Evolutionary conservation across 129 eudicot genomes (phyloP), one percentile per base, ranked within the genome.

Genomic region (Glebionis coronaria): DNA sequence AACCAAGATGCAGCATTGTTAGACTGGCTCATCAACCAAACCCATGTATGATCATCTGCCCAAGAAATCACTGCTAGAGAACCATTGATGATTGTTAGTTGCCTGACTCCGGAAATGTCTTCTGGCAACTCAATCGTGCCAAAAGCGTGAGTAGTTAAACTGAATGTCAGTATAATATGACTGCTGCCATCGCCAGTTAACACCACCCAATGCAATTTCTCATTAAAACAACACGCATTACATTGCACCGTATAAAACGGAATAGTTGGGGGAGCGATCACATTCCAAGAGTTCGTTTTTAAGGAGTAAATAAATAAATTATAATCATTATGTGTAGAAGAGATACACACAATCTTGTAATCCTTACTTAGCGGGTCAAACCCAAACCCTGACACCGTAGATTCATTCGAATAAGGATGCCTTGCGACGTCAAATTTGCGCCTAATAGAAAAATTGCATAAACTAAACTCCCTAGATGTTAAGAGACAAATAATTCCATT

Each of bases 161-260:
- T 21, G 4, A 63, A 63, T 5, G 68, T 21, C 68, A 44, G 14
- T 42, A 63, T 63, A 62, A 18, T 38, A 12, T 10, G 12, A 10
- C 31, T 50, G 2, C 3, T n/a, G 9, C 42, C 1, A 0, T 35
- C 10, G 10, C n/a, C n/a, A n/a, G 42, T 35, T 0, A 6, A 35
- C 1, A 62, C 68, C 40, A 63, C 29, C 68, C 68, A 63, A 63
- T 62, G 67, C 67, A 62, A 62, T 16, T 49, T 28, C 18, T 29
- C 53, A 42, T 62, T 42, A 3, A 62, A 15, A 63, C 19, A 63
- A 63, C 68, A 63, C 2, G 55, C 15, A 0, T 13, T 0, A 2
- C 13, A 44, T 11, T 21, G 5, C 20, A 19, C 69, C 2, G 12
- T 9, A 45, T 2, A 19, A 44, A 15, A 3, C 0, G 2, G 12